phyloP scores from a whole-genome alignment of 2,329 filamentous ascomycete species.

The Tolypocladium tropicale region DNA sequence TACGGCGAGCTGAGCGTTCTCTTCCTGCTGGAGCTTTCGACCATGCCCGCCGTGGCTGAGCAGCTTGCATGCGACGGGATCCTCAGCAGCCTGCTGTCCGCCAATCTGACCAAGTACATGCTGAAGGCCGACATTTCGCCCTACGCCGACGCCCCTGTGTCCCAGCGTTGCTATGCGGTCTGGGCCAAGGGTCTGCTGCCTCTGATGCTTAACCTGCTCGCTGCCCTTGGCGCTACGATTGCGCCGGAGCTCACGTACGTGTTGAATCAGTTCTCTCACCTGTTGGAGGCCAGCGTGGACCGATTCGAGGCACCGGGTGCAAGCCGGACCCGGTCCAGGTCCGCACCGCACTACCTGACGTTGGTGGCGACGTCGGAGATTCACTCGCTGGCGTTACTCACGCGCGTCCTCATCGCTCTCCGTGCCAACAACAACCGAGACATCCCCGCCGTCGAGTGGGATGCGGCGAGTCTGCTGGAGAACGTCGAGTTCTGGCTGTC shows the following conservation, averaged over 20 bases:
- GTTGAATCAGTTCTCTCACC: constrained; percentile 76
- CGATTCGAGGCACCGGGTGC: constrained; percentile 56
- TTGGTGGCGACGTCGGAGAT: constrained; percentile 66
- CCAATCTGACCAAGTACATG: constrained; percentile 70
- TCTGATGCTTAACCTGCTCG: constrained; percentile 77
- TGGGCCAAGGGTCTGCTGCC: constrained; percentile 87
- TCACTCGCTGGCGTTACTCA: constrained; percentile 68
- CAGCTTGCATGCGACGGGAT: constrained; percentile 82
- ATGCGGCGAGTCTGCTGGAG: constrained; percentile 60
- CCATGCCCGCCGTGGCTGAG: constrained; percentile 71
- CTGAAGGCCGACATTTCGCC: constrained; percentile 63
- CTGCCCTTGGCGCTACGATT: constrained; percentile 68
- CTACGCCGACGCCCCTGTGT: constrained; percentile 59
- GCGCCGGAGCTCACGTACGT: constrained; percentile 80
- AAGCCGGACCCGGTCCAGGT: constrained; percentile 37
- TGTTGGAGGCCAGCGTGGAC: constrained; percentile 62
- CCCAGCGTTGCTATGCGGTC: constrained; percentile 71
- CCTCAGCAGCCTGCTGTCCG: constrained; percentile 67
- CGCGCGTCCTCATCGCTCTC: constrained; percentile 59
- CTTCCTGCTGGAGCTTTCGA: constrained; percentile 81
- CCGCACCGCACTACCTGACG: constrained; percentile 56
- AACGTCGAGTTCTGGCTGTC: constrained; percentile 76
- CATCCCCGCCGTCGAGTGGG: constrained; percentile 66
- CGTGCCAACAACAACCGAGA: constrained; percentile 57
- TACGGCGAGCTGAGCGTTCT: constrained; percentile 88